Evolutionary conservation across 2,329 filamentous ascomycete species (phyloP).

Genomic region (Fusarium anthophilum): DNA sequence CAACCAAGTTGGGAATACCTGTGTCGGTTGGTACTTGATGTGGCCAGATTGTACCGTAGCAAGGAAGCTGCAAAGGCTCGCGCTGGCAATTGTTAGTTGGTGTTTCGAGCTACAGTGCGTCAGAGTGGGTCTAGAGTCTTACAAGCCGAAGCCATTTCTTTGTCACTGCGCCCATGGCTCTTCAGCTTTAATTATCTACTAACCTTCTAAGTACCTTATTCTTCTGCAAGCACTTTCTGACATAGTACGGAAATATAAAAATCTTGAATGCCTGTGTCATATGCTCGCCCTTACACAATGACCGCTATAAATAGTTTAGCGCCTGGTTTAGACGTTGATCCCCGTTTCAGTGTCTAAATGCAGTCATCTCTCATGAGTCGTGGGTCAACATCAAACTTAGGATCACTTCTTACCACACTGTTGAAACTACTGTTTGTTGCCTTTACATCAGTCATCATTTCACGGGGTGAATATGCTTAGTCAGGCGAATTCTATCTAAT

Average conservation of each 20-base stretch:
- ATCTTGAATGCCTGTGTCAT: background rate
- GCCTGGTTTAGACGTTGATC: background rate
- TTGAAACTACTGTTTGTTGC: too few relatives aligned
- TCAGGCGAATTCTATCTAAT: too few relatives aligned
- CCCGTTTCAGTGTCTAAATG: background rate
- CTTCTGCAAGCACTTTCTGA: background rate
- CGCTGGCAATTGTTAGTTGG: constrained; percentile 22
- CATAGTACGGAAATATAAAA: background rate
- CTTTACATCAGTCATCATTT: too few relatives aligned
- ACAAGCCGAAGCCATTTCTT: background rate
- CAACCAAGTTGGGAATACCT: background rate
- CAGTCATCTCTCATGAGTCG: constrained; percentile 1
- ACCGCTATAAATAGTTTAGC: background rate
- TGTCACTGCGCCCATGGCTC: background rate
- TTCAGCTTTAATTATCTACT: background rate
- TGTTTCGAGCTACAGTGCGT: constrained; percentile 36
- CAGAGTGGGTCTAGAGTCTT: constrained; percentile 39
- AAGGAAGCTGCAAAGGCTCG: constrained; percentile 13
- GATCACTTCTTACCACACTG: background rate
- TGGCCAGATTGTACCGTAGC: constrained; percentile 33
- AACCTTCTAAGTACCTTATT: background rate
- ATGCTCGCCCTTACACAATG: background rate
- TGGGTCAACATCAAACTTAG: background rate
- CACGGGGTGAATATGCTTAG: too few relatives aligned
- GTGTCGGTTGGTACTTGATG: constrained; percentile 14